phyloP scores from a whole-genome alignment of 2,329 filamentous ascomycete genomes.

The Cercospora sp. region DNA sequence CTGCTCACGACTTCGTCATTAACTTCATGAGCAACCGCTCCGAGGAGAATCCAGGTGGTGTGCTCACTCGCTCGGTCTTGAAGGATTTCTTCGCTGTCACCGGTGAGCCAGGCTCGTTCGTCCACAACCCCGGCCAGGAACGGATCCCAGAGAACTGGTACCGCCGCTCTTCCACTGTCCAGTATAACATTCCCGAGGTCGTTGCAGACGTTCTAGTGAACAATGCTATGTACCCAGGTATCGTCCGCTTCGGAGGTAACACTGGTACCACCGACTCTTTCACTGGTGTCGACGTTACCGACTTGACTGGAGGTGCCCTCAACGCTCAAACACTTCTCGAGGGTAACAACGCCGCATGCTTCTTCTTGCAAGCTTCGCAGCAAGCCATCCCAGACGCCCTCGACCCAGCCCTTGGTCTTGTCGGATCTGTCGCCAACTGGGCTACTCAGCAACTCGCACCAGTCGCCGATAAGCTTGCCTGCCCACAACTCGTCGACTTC shows the following conservation, averaged over 20 bases:
- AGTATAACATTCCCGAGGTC: constrained; percentile 36
- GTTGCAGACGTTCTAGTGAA: constrained; percentile 19
- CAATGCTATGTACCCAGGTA: constrained; percentile 31
- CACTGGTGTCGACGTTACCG: constrained; percentile 37
- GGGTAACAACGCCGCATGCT: constrained; percentile 43
- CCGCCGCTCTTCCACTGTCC: constrained; percentile 1
- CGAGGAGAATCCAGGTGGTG: constrained; percentile 28
- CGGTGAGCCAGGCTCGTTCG: constrained; percentile 7
- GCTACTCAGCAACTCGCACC: constrained; percentile 21
- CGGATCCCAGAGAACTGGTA: constrained; percentile 45
- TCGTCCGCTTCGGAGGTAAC: constrained; percentile 40
- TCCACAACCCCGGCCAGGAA: constrained; percentile 30
- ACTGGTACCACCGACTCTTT: constrained; percentile 40
- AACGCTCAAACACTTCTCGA: constrained; percentile 22
- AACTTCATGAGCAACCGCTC: constrained; percentile 37
- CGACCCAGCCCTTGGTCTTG: constrained; percentile 21
- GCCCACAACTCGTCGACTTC: constrained; percentile 21
- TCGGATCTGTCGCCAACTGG: constrained; percentile 20
- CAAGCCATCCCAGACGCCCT: constrained; percentile 33
- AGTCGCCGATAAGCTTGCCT: constrained; percentile 13
- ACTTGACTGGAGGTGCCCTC: constrained; percentile 41
- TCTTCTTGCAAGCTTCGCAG: constrained; percentile 34
- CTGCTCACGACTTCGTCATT: constrained; percentile 33
- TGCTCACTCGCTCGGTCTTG: constrained; percentile 25
- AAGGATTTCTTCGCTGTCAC: constrained; percentile 31